Evolutionary conservation across 2,329 filamentous ascomycete species (phyloP), one percentile per base, ranked within the genome.

Genomic region (Alternaria gaisen): DNA sequence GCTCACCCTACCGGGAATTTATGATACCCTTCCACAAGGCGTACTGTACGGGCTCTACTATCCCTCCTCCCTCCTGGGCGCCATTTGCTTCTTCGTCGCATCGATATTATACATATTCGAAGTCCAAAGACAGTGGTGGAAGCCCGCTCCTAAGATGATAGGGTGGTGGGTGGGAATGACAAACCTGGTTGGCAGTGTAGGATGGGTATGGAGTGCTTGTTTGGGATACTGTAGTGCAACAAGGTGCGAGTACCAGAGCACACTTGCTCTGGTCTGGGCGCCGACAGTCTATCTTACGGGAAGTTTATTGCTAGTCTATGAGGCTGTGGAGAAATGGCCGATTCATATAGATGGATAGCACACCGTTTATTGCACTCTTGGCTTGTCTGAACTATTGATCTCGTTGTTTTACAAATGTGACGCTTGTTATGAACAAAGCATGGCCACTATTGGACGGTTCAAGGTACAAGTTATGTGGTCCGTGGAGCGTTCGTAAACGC

Each of bases 101-200:
- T 54, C 52, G 14, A 54, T 44, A 10, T 14, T 36, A 12, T 54
- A 44, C 18, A n/a, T 18, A 16, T 18, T 54, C 5, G 52, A 44
- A 16, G 40, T 44, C 3, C 52, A 36, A n/a, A 18, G 28, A 14
- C 26, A 44, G 11, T 54, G 40, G 40, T 53, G 51, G 28, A 53
- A 42, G 28, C 51, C 51, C 14, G 26, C 36, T 12, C 38, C 26
- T 12, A 26, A 32, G 11, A 53, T 53, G 28, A 18, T 44, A 20
- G 28, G 40, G 14, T 36, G 52, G 41, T 36, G 52, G 40, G 28
- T 44, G 12, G 28, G 40, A 22, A 36, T 26, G 28, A 44, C 28
- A 22, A 54, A 54, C 14, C 8, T 54, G 52, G 28, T 54, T 14
- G 52, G 40, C 32, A 46, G 52, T 24, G 16, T 26, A n/a, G 52